Evolutionary conservation across 2,329 filamentous ascomycete genomes (phyloP).

Genomic region (Fusarium aywerte): DNA sequence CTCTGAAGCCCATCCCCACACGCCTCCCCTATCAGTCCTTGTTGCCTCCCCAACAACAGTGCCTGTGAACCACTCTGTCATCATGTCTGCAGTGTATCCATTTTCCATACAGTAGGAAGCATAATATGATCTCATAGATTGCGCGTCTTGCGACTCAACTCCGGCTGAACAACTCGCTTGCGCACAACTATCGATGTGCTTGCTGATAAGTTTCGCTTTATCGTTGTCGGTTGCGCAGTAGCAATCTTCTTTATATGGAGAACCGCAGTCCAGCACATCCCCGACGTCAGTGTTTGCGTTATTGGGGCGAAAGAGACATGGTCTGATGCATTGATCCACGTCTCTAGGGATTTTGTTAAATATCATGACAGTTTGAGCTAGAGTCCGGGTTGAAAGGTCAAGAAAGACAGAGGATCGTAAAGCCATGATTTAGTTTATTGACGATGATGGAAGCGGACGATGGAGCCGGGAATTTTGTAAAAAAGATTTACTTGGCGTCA

Average conservation of each 20-base stretch:
- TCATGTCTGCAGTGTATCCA: neutral
- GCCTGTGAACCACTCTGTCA: constrained; percentile 5
- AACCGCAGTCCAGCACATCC: neutral
- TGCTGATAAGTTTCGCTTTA: neutral
- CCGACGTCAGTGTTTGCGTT: neutral
- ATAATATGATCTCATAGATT: constrained; percentile 1
- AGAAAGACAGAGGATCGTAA: neutral
- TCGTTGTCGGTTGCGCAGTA: neutral
- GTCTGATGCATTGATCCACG: neutral
- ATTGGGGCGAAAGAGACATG: constrained; percentile 7
- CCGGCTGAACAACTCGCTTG: constrained; percentile 3
- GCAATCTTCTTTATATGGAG: neutral
- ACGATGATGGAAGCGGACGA: neutral
- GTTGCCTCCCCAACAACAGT: neutral
- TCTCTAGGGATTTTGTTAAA: neutral
- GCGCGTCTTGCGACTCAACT: neutral
- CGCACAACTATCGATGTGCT: constrained; percentile 6
- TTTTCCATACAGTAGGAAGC: constrained; percentile 8
- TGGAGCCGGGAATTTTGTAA: neutral
- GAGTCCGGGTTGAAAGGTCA: neutral
- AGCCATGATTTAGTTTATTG: neutral
- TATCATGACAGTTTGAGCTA: neutral
- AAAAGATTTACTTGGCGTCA: neutral
- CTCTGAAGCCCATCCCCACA: neutral
- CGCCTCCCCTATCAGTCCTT: neutral